These are phyloP conservation scores for Iris macrosiphon DNA, from an alignment of 106 monocot genomes.

Conservation along the genomic window DNA sequence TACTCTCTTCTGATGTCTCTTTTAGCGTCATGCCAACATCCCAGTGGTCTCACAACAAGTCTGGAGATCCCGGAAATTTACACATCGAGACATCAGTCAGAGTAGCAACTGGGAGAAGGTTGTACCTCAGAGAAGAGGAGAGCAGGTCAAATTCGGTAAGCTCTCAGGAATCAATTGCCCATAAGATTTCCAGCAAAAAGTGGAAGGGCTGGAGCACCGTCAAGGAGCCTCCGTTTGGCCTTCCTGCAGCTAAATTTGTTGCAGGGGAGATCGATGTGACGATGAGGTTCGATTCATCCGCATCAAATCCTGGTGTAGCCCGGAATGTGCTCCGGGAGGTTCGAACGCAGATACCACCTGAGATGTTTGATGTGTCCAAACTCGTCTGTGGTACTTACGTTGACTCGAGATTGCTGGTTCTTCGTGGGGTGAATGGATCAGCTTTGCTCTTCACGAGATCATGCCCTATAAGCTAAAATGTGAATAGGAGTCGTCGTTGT, in stretches of 20 bases:
- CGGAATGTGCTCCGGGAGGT: constrained; percentile 49
- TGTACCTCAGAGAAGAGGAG: constrained; percentile 46
- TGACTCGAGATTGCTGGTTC: constrained; percentile 75
- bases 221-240: constrained; percentile 55
- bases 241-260: constrained; percentile 49
- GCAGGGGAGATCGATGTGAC: constrained; percentile 48
- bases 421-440: constrained; percentile 76
- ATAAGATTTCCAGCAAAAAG: constrained; percentile 27
- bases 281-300: constrained; percentile 31
- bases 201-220: constrained; percentile 24
- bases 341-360: constrained; percentile 78
- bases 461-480: background rate
- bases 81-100: constrained; percentile 20
- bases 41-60: constrained; percentile 90
- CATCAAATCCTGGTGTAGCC: constrained; percentile 13
- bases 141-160: background rate
- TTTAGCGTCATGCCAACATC: constrained; percentile 66
- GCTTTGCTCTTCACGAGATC: constrained; percentile 79
- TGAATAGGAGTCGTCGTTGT: too few species aligned
- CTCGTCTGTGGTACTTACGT: constrained; percentile 85
- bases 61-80: constrained; percentile 42
- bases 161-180: constrained; percentile 18
- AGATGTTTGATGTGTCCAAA: constrained; percentile 81
- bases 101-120: constrained; percentile 46
- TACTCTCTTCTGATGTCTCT: constrained; percentile 40